Conservation (phyloP, 148 eudicot species). For the Drosera capensis region DNA sequence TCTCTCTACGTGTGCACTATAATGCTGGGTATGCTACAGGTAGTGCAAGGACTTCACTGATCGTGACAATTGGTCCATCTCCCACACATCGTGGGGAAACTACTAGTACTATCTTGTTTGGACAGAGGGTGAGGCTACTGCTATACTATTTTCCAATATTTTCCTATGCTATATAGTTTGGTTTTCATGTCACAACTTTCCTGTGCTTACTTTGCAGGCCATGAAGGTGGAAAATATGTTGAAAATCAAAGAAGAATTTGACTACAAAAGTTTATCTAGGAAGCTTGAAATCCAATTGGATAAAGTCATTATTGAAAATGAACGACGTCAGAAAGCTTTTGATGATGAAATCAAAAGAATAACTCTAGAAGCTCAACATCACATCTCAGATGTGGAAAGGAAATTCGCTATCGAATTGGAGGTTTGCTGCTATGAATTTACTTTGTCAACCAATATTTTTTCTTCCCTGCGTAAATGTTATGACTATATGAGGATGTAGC, state of each 20-base stretch:
- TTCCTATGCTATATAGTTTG: too few species aligned
- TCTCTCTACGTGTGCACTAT: too few species aligned
- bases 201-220: constrained; percentile 56
- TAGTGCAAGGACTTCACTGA: constrained; percentile 78
- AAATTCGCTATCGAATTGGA: constrained; percentile 55
- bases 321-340: constrained; percentile 69
- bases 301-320: constrained; percentile 83
- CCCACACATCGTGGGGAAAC: constrained; percentile 98
- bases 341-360: constrained; percentile 71
- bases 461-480: not conserved
- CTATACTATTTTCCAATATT: too few species aligned
- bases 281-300: constrained; percentile 83
- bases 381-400: constrained; percentile 59
- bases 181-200: too few species aligned
- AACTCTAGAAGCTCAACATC: constrained; percentile 51
- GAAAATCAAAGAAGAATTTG: constrained; percentile 91
- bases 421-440: constrained; percentile 25
- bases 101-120: constrained; percentile 82
- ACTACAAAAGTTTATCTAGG: constrained; percentile 78
- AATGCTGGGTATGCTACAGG: constrained; percentile 33
- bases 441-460: not conserved
- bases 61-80: constrained; percentile 88
- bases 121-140: constrained; percentile 97
- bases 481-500: too few species aligned
- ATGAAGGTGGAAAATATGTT: constrained; percentile 99